Conservation (phyloP, 1,284 basidiomycete genomes). For the Malassezia vespertilionis region DNA sequence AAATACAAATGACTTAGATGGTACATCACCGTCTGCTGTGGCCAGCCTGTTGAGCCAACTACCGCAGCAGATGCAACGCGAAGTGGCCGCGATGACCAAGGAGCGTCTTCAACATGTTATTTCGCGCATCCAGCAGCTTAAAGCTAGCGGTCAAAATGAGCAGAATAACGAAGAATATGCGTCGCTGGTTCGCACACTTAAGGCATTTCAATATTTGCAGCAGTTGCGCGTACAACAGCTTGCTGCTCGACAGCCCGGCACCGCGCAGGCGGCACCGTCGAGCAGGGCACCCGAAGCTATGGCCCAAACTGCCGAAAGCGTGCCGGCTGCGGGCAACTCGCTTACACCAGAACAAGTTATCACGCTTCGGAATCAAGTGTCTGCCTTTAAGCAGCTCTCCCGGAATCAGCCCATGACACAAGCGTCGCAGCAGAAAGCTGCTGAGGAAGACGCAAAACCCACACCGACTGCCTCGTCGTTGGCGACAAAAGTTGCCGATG, state of each 20-base stretch:
- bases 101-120: constrained; percentile 38
- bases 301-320: not conserved
- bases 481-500: constrained; percentile 67
- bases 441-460: constrained; percentile 48
- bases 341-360: constrained; percentile 59
- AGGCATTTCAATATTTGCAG: constrained; percentile 43
- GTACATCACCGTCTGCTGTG: too few relatives aligned
- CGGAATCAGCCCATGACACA: constrained; percentile 68
- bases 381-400: constrained; percentile 73
- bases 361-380: constrained; percentile 74
- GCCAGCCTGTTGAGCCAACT: constrained; percentile 10
- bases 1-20: not conserved
- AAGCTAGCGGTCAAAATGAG: constrained; percentile 45
- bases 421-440: constrained; percentile 61
- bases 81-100: constrained; percentile 43
- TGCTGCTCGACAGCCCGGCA: constrained; percentile 5
- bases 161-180: constrained; percentile 47
- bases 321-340: not conserved
- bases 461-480: constrained; percentile 59
- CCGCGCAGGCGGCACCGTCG: not conserved
- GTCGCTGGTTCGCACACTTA: constrained; percentile 40
- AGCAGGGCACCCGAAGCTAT: not conserved
- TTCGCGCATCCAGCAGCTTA: constrained; percentile 48
- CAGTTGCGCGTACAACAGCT: constrained; percentile 37
- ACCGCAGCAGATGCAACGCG: constrained; percentile 29